Percentiles rank a stretch among this genome's conserved stretches.
Evolutionary conservation across 768 basidiomycete species (phyloP).

Genomic region (Mycena maculata): DNA sequence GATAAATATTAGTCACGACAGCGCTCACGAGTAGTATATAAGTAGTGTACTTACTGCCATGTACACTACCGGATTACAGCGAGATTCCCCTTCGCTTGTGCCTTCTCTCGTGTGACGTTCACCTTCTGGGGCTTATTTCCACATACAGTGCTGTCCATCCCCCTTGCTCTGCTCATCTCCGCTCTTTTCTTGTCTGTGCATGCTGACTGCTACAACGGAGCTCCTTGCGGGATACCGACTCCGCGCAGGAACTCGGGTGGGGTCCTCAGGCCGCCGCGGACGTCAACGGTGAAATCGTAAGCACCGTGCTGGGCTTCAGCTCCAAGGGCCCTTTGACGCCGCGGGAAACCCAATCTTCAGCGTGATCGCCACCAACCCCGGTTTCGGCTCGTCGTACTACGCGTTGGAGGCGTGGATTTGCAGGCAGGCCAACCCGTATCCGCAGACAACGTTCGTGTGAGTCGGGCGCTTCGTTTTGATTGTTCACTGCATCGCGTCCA

Average conservation of each 20-base stretch:
- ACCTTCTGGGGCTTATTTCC: too few species aligned
- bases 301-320: conserved; percentile 6
- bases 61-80: too few species aligned
- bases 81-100: too few species aligned
- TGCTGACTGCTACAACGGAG: too few species aligned
- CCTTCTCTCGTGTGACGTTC: too few species aligned
- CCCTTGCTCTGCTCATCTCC: too few species aligned
- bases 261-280: conserved; percentile 5
- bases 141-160: too few species aligned
- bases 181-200: too few species aligned
- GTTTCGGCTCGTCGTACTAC: neutral
- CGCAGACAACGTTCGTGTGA: conserved; percentile 9
- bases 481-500: neutral
- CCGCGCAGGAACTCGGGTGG: conserved; percentile 5
- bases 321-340: conserved; percentile 14
- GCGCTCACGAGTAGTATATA: too few species aligned
- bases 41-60: too few species aligned
- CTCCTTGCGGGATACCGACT: too few species aligned
- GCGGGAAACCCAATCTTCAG: conserved; percentile 12
- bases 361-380: neutral
- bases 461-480: neutral
- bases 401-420: neutral
- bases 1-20: too few species aligned
- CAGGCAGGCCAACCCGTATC: conserved; percentile 5
- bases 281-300: neutral